Conservation (phyloP, 106 monocot genomes). For the Gastrodia elata region DNA sequence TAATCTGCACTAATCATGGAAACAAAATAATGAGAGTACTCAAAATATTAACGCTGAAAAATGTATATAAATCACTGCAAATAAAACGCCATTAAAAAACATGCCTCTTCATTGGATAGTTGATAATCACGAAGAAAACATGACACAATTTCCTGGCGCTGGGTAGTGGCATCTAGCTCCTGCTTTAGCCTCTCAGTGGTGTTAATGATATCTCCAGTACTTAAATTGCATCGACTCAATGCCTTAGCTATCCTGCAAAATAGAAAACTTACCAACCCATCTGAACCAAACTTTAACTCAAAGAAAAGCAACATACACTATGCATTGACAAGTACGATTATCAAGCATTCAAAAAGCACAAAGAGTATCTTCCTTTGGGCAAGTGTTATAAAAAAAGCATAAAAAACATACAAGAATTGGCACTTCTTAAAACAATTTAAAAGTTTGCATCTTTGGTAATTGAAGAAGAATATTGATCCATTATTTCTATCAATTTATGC, state of each 20-base stretch:
- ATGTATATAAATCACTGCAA: neutral
- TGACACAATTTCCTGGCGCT: conserved; percentile 87
- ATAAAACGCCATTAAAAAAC: neutral
- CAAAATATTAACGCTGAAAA: neutral
- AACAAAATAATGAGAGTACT: neutral
- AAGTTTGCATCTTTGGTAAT: neutral
- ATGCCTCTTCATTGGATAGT: conserved; percentile 88
- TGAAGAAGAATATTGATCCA: neutral
- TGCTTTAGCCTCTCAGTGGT: conserved; percentile 89
- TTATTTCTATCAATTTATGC: neutral
- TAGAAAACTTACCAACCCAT: neutral
- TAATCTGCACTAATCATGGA: conserved; percentile 41
- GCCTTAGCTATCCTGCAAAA: conserved; percentile 60
- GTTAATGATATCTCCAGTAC: conserved; percentile 82
- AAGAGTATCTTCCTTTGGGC: conserved; percentile 1
- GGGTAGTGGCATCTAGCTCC: conserved; percentile 81
- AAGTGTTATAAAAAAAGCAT: neutral
- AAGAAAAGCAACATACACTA: neutral
- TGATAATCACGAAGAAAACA: conserved; percentile 95
- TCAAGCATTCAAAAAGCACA: neutral
- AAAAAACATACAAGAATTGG: neutral
- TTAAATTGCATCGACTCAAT: conserved; percentile 65
- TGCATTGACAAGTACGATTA: neutral
- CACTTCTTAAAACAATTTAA: neutral
- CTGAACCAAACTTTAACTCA: neutral